Percentiles rank a stretch among this genome's conserved stretches.
These are phyloP conservation scores for Tulasnella sp. DNA, from an alignment of 768 basidiomycete genomes.

Conservation along the genomic window DNA sequence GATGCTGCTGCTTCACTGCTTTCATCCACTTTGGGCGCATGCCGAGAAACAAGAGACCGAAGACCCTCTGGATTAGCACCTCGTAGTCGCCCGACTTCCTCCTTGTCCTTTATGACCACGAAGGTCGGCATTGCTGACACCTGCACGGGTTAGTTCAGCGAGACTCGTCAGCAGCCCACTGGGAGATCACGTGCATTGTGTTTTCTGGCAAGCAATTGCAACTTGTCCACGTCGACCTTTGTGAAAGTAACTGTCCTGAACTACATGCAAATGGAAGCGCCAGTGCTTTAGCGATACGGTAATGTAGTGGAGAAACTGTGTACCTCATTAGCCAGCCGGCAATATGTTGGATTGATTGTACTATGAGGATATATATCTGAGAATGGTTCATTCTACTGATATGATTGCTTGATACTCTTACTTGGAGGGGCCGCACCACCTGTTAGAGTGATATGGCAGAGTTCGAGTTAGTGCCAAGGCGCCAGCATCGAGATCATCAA, in stretches of 20 bases:
- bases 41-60: conserved; percentile 24
- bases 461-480: background rate
- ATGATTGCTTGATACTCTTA: background rate
- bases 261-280: background rate
- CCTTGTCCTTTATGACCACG: conserved; percentile 39
- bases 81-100: conserved; percentile 36
- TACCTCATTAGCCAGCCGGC: conserved; percentile 25
- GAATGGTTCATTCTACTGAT: background rate
- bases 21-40: conserved; percentile 34
- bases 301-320: background rate
- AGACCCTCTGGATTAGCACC: conserved; percentile 2
- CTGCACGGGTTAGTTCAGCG: background rate
- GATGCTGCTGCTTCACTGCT: background rate
- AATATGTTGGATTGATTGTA: conserved; percentile 16
- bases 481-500: background rate
- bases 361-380: background rate
- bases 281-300: background rate
- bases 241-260: conserved; percentile 35
- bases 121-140: conserved; percentile 39
- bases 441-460: background rate
- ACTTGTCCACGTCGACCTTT: conserved; percentile 39
- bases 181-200: conserved; percentile 32
- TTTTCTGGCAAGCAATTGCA: conserved; percentile 35
- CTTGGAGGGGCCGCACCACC: conserved; percentile 32
- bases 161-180: too few species aligned